Percentiles rank a stretch among this genome's conserved stretches.
phyloP scores from a whole-genome alignment of 768 basidiomycete genomes.

The Suillus discolor region DNA sequence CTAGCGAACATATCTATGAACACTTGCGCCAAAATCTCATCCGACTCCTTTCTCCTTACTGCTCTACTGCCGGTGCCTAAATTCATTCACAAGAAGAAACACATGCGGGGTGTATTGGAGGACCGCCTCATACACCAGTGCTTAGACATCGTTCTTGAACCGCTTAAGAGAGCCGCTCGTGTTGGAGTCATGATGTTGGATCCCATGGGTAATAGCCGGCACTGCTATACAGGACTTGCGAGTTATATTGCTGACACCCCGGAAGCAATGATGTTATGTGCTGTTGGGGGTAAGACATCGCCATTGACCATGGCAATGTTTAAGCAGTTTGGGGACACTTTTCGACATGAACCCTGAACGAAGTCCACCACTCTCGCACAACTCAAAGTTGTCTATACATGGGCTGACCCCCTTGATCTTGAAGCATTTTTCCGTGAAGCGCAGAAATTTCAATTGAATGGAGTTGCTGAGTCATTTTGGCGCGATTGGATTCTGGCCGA shows the following conservation, averaged over 20 bases:
- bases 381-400: constrained; percentile 10
- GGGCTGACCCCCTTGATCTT: neutral
- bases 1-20: neutral
- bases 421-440: neutral
- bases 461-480: constrained; percentile 26
- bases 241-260: constrained; percentile 37
- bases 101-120: constrained; percentile 26
- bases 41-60: no score
- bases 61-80: no score
- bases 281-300: constrained; percentile 30
- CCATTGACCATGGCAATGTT: no score
- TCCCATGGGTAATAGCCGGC: constrained; percentile 23
- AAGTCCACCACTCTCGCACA: no score
- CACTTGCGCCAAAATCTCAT: no score
- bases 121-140: constrained; percentile 31
- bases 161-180: constrained; percentile 32
- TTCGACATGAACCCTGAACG: neutral
- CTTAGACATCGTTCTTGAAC: constrained; percentile 31
- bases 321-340: constrained; percentile 26
- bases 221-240: constrained; percentile 31
- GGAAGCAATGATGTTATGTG: constrained; percentile 30
- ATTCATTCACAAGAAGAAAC: no score
- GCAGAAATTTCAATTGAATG: constrained; percentile 12
- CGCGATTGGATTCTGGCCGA: no score
- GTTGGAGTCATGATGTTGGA: constrained; percentile 33